phyloP scores from a whole-genome alignment of 2,329 filamentous ascomycete species.

The Penicillium sp. region DNA sequence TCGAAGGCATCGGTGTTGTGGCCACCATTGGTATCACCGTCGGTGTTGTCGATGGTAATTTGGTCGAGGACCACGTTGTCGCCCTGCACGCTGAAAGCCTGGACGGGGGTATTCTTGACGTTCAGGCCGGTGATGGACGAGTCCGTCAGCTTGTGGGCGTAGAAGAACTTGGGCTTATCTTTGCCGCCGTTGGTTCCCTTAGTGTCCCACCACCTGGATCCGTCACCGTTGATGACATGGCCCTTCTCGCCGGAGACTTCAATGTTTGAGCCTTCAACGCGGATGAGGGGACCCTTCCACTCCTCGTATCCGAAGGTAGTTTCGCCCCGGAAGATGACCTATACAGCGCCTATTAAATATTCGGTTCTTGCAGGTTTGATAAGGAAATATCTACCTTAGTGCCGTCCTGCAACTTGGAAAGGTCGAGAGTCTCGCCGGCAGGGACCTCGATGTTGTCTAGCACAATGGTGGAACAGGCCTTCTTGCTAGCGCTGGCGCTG shows the following conservation, averaged over 20 bases:
- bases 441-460: conserved; percentile 56
- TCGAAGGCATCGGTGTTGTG: conserved; percentile 55
- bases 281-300: conserved; percentile 63
- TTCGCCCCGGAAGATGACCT: conserved; percentile 61
- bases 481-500: conserved; percentile 49
- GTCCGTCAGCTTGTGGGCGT: conserved; percentile 37
- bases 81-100: conserved; percentile 40
- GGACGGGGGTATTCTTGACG: conserved; percentile 39
- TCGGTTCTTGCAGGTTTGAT: background rate
- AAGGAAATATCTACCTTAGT: conserved; percentile 42
- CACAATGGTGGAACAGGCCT: conserved; percentile 54
- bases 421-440: conserved; percentile 57
- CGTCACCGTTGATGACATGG: conserved; percentile 55
- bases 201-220: conserved; percentile 59
- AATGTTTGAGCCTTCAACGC: conserved; percentile 57
- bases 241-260: conserved; percentile 53
- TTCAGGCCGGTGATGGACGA: conserved; percentile 34
- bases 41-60: conserved; percentile 59
- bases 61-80: conserved; percentile 52
- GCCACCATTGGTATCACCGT: conserved; percentile 46
- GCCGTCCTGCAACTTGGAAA: conserved; percentile 52
- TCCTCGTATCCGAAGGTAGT: conserved; percentile 65
- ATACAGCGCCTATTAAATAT: background rate
- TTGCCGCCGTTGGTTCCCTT: conserved; percentile 60
- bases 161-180: conserved; percentile 66